phyloP scores from a whole-genome alignment of 129 eudicot species.

The Daucus carota region DH1_v3.0 NC_030388.2:30956001-30956500 shows the following conservation, averaged over 20 bases:
- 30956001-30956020: slow-evolving; percentile 43
- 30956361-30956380: slow-evolving; percentile 10
- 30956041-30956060: slow-evolving; percentile 56
- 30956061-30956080: slow-evolving; percentile 87
- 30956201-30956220: slow-evolving; percentile 15
- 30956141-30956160: slow-evolving; percentile 62
- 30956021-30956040: slow-evolving; percentile 58
- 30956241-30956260: neutral
- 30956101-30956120: slow-evolving; percentile 58
- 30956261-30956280: neutral
- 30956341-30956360: slow-evolving; percentile 24
- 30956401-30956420: neutral
- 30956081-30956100: slow-evolving; percentile 79
- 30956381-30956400: neutral
- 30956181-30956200: slow-evolving; percentile 49
- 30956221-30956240: neutral
- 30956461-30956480: neutral
- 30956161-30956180: slow-evolving; percentile 70
- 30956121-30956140: slow-evolving; percentile 50
- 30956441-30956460: slow-evolving; percentile 12
- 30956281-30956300: neutral
- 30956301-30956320: neutral
- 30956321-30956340: slow-evolving; percentile 3
- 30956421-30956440: neutral
- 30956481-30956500: slow-evolving; percentile 25